Base-by-base conservation (phyloP, 371 early-diverging fungal genomes). In the Quaeritorhiza haematococci region DNA sequence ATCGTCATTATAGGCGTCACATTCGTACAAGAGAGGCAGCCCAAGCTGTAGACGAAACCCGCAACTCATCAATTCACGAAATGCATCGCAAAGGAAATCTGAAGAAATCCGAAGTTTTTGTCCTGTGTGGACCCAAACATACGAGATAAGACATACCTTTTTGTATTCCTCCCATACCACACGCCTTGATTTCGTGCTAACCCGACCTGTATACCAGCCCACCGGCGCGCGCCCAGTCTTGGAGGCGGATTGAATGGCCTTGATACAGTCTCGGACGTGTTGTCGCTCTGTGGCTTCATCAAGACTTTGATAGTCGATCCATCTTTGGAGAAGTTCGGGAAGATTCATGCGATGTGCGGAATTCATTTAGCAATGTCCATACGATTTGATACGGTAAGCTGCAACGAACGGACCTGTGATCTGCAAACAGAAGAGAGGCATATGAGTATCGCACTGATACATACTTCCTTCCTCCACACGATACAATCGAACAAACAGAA, bases 1-100 rank as follows among this genome's bases (percentile, higher is more conserved):
- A 47, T 77, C 78, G 57, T 77, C 78, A 41, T 72, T 71, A 67
- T 77, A 74, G 0, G 73, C 66, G 59, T 77, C 78, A 7, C 61
- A 68, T 45, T 77, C 78, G 60, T 73, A 77, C 49, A 73, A 48
- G n/a, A 77, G 64, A 13, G 51, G 53, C 33, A 77, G 47, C n/a
- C 45, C 27, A 27, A 53, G 7, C 48, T 47, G 19, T 19, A 47
- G 10, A 47, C 13, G 19, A 38, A 38, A 38, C n/a, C n/a, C n/a
- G n/a, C n/a, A n/a, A n/a, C n/a, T n/a, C n/a, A n/a, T n/a, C n/a
- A n/a, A n/a, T n/a, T n/a, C n/a, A n/a, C n/a, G n/a, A n/a, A n/a
- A n/a, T n/a, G n/a, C n/a, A n/a, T n/a, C n/a, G n/a, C n/a, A n/a
- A n/a, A n/a, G n/a, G n/a, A n/a, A n/a, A 13, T 38, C 19, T 19